Percentiles rank a stretch among this genome's conserved stretches.
Conservation (phyloP, 2,329 filamentous ascomycete species). For the Cladosporium sphaerospermum region DNA sequence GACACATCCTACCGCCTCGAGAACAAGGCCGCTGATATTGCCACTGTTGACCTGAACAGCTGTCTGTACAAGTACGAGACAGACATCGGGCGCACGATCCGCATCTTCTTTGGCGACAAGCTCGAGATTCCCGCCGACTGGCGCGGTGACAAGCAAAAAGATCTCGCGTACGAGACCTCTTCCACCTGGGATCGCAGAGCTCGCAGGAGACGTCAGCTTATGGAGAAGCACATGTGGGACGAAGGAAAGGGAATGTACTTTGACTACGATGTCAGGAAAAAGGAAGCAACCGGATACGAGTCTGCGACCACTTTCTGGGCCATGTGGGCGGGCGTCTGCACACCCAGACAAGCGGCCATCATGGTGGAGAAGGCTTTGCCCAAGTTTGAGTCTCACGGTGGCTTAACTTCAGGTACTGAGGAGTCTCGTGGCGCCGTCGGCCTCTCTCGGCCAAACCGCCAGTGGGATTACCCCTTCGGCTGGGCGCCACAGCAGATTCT, state of each 20-base stretch:
- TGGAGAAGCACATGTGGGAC: slow-evolving; percentile 93
- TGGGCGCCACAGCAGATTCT: slow-evolving; percentile 99
- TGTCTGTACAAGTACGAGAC: slow-evolving; percentile 95
- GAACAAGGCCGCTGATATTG: slow-evolving; percentile 76
- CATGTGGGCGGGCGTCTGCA: slow-evolving; percentile 87
- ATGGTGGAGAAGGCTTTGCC: slow-evolving; percentile 79
- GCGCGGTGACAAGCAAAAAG: slow-evolving; percentile 57
- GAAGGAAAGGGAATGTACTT: slow-evolving; percentile 93
- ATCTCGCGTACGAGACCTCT: slow-evolving; percentile 71
- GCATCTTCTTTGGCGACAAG: slow-evolving; percentile 74
- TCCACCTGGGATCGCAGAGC: slow-evolving; percentile 86
- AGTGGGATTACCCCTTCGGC: slow-evolving; percentile 97
- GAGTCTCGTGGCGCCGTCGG: slow-evolving; percentile 76
- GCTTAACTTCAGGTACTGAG: slow-evolving; percentile 82
- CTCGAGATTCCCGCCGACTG: slow-evolving; percentile 79
- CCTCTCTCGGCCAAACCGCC: slow-evolving; percentile 80
- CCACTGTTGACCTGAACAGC: slow-evolving; percentile 91
- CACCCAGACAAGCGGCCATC: slow-evolving; percentile 75
- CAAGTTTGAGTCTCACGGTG: slow-evolving; percentile 80
- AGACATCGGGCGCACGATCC: slow-evolving; percentile 83
- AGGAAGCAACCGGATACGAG: slow-evolving; percentile 78
- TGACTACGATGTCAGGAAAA: slow-evolving; percentile 84
- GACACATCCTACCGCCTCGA: slow-evolving; percentile 94
- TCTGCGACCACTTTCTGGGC: slow-evolving; percentile 94
- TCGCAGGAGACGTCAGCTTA: slow-evolving; percentile 72